Base-by-base conservation (phyloP, 2,329 filamentous ascomycete genomes). In the Thelonectria discophora region DNA sequence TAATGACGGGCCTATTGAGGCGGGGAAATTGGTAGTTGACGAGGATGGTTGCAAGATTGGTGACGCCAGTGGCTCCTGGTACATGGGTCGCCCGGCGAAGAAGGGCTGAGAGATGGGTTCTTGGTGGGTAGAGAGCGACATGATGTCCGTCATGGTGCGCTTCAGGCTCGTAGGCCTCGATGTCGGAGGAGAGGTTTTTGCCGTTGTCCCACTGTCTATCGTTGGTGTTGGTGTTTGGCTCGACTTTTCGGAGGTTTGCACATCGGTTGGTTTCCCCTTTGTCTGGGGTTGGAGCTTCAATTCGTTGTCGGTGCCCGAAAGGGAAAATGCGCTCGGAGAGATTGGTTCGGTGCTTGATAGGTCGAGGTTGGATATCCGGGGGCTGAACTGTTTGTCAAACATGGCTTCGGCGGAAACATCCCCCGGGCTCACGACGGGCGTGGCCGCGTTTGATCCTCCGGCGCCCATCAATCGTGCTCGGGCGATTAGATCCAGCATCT, bases 41-140 rank as follows among this genome's bases (percentile, higher is more conserved):
- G 80, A 78, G 47, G 76, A 73, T 55, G 79, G 80, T 46, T 76
- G 76, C 32, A 74, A 62, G 55, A 72, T 79, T 54, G 84, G 82
- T 17, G 85, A 86, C 11, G 77, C 49, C 10, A 74, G 64, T 6
- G 75, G 72, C 55, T 79, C 77, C 46, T 78, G 75, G 50, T 75
- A 74, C 12, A 76, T 60, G 15, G 72, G 69, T 53, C 77, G 75
- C 3, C 72, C 75, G 11, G 85, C 79, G 24, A 89, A 80, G 74
- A 92, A 97, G 15, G 94, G 94, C 74, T 94, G 90, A 21, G 93
- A 89, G 77, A 97, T 83, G 52, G 90, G 90, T 72, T 98, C 94
- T 70, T 94, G 87, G 76, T 96, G 92, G 66, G 96, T 80, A 17
- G 88, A 88, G 27, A 91, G 83, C 17, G 91, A 86, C 54, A 87